These are phyloP conservation scores for Candida chauliodis DNA, from an alignment of 805 yeast species.

Conservation along the genomic window DNA sequence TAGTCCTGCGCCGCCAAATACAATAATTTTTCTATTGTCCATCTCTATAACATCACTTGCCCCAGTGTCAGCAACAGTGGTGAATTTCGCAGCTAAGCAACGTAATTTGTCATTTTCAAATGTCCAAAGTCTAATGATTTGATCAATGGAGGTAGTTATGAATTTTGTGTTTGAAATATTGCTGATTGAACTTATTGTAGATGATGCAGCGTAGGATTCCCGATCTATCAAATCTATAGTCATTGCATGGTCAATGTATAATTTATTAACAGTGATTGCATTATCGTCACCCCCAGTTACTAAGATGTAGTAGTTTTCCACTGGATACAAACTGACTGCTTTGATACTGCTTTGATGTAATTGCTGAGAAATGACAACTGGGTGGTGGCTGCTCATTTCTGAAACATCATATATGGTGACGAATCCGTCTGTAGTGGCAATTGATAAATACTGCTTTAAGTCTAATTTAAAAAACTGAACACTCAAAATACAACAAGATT, in stretches of 20 bases:
- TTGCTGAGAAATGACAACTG: slow-evolving; percentile 15
- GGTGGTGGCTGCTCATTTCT: neutral
- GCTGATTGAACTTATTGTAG: slow-evolving; percentile 73
- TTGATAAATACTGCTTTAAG: slow-evolving; percentile 34
- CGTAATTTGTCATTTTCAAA: slow-evolving; percentile 20
- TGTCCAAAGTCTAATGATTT: slow-evolving; percentile 66
- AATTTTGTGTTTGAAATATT: slow-evolving; percentile 27
- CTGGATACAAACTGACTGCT: slow-evolving; percentile 35
- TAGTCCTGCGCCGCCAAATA: slow-evolving; percentile 84
- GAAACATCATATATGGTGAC: slow-evolving; percentile 59
- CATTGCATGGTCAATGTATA: slow-evolving; percentile 8
- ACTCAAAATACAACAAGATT: slow-evolving; percentile 74
- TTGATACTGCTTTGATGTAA: slow-evolving; percentile 88
- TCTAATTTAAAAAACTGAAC: slow-evolving; percentile 41
- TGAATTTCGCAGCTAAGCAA: slow-evolving; percentile 46
- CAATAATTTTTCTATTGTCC: slow-evolving; percentile 27
- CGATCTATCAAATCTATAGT: slow-evolving; percentile 28
- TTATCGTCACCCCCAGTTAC: slow-evolving; percentile 95
- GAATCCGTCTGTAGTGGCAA: slow-evolving; percentile 83
- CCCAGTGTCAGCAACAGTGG: slow-evolving; percentile 91
- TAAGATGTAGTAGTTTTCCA: slow-evolving; percentile 24
- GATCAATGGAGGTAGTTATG: slow-evolving; percentile 80
- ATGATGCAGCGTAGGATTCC: slow-evolving; percentile 67
- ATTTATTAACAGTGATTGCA: slow-evolving; percentile 41
- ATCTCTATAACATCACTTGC: slow-evolving; percentile 45